Evolutionary conservation across 148 eudicot species (phyloP), one percentile per base, ranked within the genome.

Genomic region (Pouteria glomerata): DNA sequence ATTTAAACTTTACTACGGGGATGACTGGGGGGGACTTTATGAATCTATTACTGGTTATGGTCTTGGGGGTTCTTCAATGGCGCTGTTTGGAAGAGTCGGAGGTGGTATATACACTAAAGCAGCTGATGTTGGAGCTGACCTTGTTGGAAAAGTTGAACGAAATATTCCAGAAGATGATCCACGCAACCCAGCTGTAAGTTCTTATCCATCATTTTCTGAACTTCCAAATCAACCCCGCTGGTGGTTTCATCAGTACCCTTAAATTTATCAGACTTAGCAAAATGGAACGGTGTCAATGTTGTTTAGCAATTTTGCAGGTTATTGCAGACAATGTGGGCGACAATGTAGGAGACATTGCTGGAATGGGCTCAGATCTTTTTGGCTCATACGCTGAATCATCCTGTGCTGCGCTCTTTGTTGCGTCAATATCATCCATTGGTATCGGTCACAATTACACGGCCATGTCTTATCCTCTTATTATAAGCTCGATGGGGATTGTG

Each of bases 321-420:
- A 78, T 78, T 48, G 81, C 81, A 37, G 81, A 78, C 44, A 78
- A 78, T 44, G 81, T 78, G 30, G 81, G 81, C 15, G 81, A 78
- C 73, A 78, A 78, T 60, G 81, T 78, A 8, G 81, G 81, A 42
- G 81, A 78, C 66, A 78, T 78, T 60, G 81, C 81, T 1, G 81
- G 81, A 34, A 78, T 78, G 81, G 81, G 81, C 19, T 78, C 81
- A 2, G 81, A 78, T 51, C 73, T 78, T 42, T 78, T 78, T 16
- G 81, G 81, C 31, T 78, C 81, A 1, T 78, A 73, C 26, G 81
- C 81, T 23, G 81, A 78, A 60, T 67, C 81, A 18, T 67, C 81
- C 4, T 73, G 81, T 62, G 81, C 81, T 0, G 81, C 81, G 0
- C 73, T 78, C 29, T 67, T 78, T 24, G 77, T 78, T 61, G 81